These are phyloP conservation scores for Beta macrorhiza DNA, from an alignment of 179 eudicot genomes.

Conservation along the genomic window DNA sequence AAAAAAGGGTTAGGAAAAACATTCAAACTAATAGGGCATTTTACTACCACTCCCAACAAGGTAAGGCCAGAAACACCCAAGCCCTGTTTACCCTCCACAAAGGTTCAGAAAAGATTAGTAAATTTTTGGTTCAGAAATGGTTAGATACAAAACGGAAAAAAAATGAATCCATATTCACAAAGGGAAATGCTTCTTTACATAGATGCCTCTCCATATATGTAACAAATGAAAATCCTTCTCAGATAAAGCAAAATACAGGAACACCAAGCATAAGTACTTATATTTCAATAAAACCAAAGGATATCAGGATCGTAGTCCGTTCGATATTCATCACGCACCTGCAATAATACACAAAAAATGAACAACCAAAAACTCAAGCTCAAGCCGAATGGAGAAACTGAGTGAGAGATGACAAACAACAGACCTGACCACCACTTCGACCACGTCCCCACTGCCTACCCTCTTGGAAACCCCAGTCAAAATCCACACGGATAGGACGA, in stretches of 20 bases:
- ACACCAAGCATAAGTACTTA: neutral
- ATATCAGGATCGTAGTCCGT: constrained; percentile 99
- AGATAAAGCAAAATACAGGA: neutral
- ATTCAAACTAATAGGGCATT: neutral
- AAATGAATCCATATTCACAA: neutral
- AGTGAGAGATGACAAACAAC: constrained; percentile 19
- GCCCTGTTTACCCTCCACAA: neutral
- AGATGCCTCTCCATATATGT: too few relatives aligned
- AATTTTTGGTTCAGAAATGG: neutral
- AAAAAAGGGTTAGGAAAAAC: neutral
- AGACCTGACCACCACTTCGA: constrained; percentile 98
- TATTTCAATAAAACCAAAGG: constrained; percentile 30
- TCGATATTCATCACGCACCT: constrained; percentile 99
- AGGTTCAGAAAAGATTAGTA: neutral
- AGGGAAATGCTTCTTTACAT: neutral
- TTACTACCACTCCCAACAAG: neutral
- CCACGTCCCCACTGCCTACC: constrained; percentile 99
- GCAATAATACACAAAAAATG: constrained; percentile 19
- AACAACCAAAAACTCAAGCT: constrained; percentile 21
- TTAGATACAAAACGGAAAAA: neutral
- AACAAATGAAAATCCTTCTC: neutral
- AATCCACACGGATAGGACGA: constrained; percentile 96
- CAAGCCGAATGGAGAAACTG: constrained; percentile 6
- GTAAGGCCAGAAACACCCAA: constrained; percentile 3
- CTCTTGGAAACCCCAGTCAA: constrained; percentile 99